These are phyloP conservation scores for Singerocomus inundabilis DNA, from an alignment of 1,284 basidiomycete genomes.

Conservation along the genomic window DNA sequence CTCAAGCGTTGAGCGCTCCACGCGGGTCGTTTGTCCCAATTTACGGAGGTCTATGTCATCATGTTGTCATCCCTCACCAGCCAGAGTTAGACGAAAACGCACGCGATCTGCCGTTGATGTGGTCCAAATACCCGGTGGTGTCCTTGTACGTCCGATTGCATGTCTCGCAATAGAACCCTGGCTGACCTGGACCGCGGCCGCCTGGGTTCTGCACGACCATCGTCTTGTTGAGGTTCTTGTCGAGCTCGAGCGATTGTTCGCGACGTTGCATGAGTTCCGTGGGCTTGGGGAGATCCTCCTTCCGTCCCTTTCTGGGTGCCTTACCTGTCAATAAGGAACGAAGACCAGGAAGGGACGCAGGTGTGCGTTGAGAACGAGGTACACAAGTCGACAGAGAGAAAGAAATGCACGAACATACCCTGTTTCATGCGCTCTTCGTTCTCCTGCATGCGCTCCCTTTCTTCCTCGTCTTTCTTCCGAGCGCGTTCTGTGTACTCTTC, in stretches of 20 bases:
- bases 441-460: slow-evolving; percentile 78
- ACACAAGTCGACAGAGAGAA: too few species aligned
- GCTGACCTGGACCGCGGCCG: slow-evolving; percentile 79
- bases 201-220: slow-evolving; percentile 86
- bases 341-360: background rate
- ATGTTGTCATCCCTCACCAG: slow-evolving; percentile 3
- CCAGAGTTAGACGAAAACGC: slow-evolving; percentile 15
- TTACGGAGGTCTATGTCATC: slow-evolving; percentile 73
- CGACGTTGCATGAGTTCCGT: slow-evolving; percentile 88
- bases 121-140: slow-evolving; percentile 90
- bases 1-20: slow-evolving; percentile 86
- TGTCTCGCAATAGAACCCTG: slow-evolving; percentile 89
- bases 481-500: slow-evolving; percentile 79
- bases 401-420: too few species aligned
- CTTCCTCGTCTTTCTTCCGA: slow-evolving; percentile 71
- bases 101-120: slow-evolving; percentile 94
- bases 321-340: slow-evolving; percentile 64
- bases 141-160: slow-evolving; percentile 94
- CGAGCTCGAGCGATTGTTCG: slow-evolving; percentile 77
- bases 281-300: slow-evolving; percentile 79
- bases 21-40: slow-evolving; percentile 92
- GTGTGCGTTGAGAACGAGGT: background rate
- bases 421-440: slow-evolving; percentile 82
- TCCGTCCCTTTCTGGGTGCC: slow-evolving; percentile 65
- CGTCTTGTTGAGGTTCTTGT: slow-evolving; percentile 90